Evolutionary conservation across 2,329 filamentous ascomycete species (phyloP), one percentile per base, ranked within the genome.

Genomic region (Dothideomycetidae sp.): DNA sequence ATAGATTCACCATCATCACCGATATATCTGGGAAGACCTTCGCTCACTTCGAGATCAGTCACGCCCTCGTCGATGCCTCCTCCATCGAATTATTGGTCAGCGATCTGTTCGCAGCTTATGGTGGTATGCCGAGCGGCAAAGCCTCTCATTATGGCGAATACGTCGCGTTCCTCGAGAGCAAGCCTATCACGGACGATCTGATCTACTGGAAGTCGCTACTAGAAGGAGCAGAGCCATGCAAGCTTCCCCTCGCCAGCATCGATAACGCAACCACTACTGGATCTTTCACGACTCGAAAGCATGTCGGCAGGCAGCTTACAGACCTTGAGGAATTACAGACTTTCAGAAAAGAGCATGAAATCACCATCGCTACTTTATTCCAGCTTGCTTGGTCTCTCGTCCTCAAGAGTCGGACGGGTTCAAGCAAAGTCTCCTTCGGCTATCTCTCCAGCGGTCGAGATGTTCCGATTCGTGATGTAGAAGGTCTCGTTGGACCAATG

Each of bases 371-470:
- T 3, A 37, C 35, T 12, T 3, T 31, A 9, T 26, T 37, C 13
- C 35, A 31, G 17, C 23, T 16, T 11, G 35, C 35, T 3, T 37
- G 35, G 35, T 9, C 26, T 10, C 5, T 37, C 5, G 35, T 37
- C 5, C 23, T 31, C 7, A 29, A 23, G 5, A 21, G 33, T 12
- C 23, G 28, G 19, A 36, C 35, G 10, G 29, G 23, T 17, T 19
- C 13, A 15, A 15, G 23, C 11, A 28, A 37, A 14, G 17, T 23
- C 12, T n/a, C 14, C 10, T 37, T 31, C 13, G 35, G 35, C 5
- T 29, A 10, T 15, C 29, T 28, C 21, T 16, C 23, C 3, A 31
- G 23, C 11, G 35, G 35, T 11, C 13, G 35, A 13, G 28, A 31
- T 21, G 35, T 16, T 4, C 12, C 14, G 4, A 13, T 37, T 5